These are phyloP conservation scores for Basidiobolus meristosporus DNA, from an alignment of 371 early-diverging fungal genomes.

Conservation along the genomic window DNA sequence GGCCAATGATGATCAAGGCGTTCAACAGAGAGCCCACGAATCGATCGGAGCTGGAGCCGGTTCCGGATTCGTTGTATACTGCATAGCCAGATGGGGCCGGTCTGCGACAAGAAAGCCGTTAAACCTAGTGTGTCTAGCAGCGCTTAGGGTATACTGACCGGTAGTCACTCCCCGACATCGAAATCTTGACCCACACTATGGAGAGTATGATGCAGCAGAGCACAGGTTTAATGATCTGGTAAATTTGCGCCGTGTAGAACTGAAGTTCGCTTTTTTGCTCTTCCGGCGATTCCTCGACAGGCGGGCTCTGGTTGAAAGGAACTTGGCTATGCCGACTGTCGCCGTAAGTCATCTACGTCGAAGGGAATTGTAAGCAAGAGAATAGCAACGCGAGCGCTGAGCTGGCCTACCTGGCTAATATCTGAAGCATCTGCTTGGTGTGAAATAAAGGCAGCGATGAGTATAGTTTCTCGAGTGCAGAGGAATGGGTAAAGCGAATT, in stretches of 20 bases:
- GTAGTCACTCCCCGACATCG: conserved; percentile 25
- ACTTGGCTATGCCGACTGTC: no score
- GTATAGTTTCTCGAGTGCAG: not conserved
- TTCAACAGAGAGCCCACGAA: not conserved
- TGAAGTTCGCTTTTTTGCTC: conserved; percentile 31
- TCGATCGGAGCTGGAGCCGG: not conserved
- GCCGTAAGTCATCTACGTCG: not conserved
- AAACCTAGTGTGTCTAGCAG: no score
- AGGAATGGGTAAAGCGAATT: not conserved
- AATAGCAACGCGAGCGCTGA: not conserved
- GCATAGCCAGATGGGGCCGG: not conserved
- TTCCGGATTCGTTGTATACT: not conserved
- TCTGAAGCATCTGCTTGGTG: not conserved
- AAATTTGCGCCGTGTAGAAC: conserved; percentile 65
- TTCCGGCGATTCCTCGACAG: not conserved
- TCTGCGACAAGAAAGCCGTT: not conserved
- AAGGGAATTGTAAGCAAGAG: not conserved
- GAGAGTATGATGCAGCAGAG: conserved; percentile 49
- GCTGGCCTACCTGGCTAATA: not conserved
- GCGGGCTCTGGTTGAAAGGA: no score
- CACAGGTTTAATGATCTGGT: conserved; percentile 60
- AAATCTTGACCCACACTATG: conserved; percentile 74
- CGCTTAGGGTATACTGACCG: conserved; percentile 20
- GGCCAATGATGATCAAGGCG: conserved; percentile 43
- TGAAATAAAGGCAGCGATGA: not conserved